phyloP scores from a whole-genome alignment of 257 asterid genomes.

The Nicotiana undulata region DNA sequence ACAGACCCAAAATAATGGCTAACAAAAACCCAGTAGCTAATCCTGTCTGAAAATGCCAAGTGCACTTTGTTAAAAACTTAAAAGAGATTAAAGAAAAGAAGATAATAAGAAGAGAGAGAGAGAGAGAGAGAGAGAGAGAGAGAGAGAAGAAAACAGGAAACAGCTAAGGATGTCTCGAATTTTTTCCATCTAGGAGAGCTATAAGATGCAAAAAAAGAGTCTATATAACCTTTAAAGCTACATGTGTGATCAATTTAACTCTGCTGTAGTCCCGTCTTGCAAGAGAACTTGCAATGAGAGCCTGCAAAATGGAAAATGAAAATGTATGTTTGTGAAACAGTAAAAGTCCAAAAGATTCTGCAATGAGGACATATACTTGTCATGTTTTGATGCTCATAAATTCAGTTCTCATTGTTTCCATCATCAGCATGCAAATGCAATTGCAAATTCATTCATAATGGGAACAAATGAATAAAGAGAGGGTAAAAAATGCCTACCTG shows the following conservation, averaged over 20 bases:
- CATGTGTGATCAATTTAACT: constrained; percentile 29
- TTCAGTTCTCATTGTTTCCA: neutral
- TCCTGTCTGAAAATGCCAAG: constrained; percentile 20
- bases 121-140: neutral
- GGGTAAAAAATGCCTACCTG: constrained; percentile 20
- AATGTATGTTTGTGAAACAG: neutral
- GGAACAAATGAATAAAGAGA: neutral
- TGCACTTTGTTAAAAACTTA: neutral
- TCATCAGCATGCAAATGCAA: neutral
- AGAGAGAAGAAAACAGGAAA: neutral
- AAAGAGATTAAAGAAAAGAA: neutral
- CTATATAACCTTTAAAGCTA: constrained; percentile 22
- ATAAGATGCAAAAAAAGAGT: neutral
- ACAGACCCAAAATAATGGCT: constrained; percentile 28
- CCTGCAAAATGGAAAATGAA: constrained; percentile 16
- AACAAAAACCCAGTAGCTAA: constrained; percentile 29
- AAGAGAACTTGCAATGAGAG: constrained; percentile 38
- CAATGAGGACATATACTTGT: neutral
- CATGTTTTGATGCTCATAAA: neutral
- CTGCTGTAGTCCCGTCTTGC: constrained; percentile 29
- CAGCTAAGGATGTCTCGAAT: neutral
- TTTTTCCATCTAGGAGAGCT: neutral
- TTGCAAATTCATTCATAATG: neutral
- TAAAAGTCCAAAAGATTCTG: neutral
- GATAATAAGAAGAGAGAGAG: neutral